These are phyloP conservation scores for Podosphaera aphanis DNA, from an alignment of 2,329 filamentous ascomycete species.

Conservation along the genomic window DNA sequence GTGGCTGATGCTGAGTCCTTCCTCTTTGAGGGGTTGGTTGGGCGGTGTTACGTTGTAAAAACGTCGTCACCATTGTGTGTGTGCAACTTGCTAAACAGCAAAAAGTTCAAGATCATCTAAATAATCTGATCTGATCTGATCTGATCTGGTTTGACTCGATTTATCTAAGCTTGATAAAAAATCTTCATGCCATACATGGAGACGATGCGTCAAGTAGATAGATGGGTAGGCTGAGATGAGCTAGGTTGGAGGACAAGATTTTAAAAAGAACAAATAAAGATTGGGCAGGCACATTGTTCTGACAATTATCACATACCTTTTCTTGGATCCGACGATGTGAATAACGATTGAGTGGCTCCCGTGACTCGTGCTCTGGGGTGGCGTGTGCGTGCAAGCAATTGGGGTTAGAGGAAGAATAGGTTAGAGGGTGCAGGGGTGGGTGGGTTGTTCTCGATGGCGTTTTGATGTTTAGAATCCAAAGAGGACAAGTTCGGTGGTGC, in stretches of 20 bases:
- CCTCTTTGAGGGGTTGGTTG: not conserved
- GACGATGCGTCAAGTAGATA: not conserved
- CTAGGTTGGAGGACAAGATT: not conserved
- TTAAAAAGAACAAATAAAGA: not conserved
- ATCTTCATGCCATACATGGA: too few species aligned
- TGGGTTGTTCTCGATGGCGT: conserved; percentile 4
- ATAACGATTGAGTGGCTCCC: not conserved
- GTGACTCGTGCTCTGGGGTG: not conserved
- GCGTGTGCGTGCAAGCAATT: not conserved
- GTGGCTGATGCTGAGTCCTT: not conserved
- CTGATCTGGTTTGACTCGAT: too few species aligned
- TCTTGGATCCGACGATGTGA: not conserved
- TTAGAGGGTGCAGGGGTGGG: not conserved
- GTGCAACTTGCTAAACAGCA: not conserved
- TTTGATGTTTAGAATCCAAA: conserved; percentile 7
- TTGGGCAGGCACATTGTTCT: not conserved
- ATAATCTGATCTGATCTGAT: not conserved
- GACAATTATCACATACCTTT: not conserved
- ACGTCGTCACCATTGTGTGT: not conserved
- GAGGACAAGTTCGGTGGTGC: conserved; percentile 6
- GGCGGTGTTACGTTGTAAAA: not conserved
- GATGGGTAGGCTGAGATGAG: not conserved
- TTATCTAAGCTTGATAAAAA: too few species aligned
- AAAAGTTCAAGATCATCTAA: too few species aligned
- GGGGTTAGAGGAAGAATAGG: not conserved